These are phyloP conservation scores for Cryptococcus sp. DNA, from an alignment of 1,284 basidiomycete genomes.

Conservation along the genomic window DNA sequence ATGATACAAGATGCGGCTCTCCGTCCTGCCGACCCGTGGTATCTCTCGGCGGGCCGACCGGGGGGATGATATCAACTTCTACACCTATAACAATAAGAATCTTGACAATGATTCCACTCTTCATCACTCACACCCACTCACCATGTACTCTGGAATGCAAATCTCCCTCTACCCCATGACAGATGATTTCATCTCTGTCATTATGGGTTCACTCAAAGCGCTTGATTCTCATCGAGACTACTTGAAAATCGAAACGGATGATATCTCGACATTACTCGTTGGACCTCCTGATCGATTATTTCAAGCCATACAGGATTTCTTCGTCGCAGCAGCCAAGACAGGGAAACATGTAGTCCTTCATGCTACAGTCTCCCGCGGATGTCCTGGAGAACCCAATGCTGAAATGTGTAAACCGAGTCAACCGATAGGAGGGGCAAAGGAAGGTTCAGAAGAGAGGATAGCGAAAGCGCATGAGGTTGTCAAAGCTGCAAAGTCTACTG, in stretches of 20 bases:
- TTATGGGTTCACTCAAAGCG: constrained; percentile 7
- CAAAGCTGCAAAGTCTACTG: neutral
- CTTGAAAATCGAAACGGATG: constrained; percentile 12
- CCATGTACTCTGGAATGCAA: constrained; percentile 12
- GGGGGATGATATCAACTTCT: too few species aligned
- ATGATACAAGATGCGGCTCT: too few species aligned
- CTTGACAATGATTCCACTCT: neutral
- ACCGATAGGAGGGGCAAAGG: neutral
- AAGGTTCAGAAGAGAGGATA: neutral
- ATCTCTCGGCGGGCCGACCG: too few species aligned
- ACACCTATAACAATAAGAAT: too few species aligned
- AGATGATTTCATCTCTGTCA: constrained; percentile 9
- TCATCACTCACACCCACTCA: neutral
- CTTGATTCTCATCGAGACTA: constrained; percentile 10
- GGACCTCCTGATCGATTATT: constrained; percentile 12
- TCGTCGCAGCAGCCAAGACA: constrained; percentile 4
- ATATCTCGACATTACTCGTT: constrained; percentile 12
- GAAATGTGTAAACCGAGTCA: constrained; percentile 6
- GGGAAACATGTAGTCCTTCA: constrained; percentile 11
- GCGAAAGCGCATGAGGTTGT: constrained; percentile 4
- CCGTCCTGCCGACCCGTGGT: too few species aligned
- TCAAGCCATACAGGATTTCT: constrained; percentile 10
- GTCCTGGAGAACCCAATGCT: constrained; percentile 10
- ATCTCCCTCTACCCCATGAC: constrained; percentile 14
- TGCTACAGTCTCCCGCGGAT: constrained; percentile 11